Conservation (phyloP, 352 stramenopile genomes). For the Phytophthora ramorum region DNA sequence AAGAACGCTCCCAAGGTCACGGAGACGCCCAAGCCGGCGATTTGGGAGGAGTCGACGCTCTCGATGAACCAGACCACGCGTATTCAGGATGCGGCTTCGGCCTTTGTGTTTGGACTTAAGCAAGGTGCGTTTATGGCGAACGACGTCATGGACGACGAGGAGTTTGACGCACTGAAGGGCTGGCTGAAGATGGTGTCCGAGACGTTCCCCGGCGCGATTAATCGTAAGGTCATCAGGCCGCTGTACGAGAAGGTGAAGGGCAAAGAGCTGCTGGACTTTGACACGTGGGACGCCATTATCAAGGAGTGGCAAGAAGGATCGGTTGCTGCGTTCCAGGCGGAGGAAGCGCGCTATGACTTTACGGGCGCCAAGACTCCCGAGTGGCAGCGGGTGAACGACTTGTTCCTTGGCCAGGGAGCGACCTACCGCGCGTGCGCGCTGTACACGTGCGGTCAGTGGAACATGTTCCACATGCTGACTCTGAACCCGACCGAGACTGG, state of each 20-base stretch:
- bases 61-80: conserved; percentile 81
- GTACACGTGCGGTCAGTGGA: conserved; percentile 89
- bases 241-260: conserved; percentile 56
- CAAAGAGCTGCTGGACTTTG: conserved; percentile 73
- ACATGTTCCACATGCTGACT: conserved; percentile 89
- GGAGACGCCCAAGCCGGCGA: conserved; percentile 24
- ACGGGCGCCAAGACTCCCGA: conserved; percentile 54
- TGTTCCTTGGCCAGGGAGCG: conserved; percentile 72
- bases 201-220: conserved; percentile 77
- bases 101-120: conserved; percentile 84
- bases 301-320: conserved; percentile 67
- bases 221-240: conserved; percentile 68
- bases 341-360: conserved; percentile 65
- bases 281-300: conserved; percentile 70
- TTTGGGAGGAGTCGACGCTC: conserved; percentile 83
- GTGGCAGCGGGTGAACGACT: conserved; percentile 68
- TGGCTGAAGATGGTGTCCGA: conserved; percentile 79
- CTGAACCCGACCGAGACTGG: conserved; percentile 64
- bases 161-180: conserved; percentile 79
- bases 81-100: conserved; percentile 75
- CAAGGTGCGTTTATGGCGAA: conserved; percentile 80
- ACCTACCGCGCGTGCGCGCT: conserved; percentile 75
- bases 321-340: conserved; percentile 57
- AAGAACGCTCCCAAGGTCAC: conserved; percentile 18
- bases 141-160: conserved; percentile 76